A percentile compares a stretch with the other conserved stretches of the same genome.
Evolutionary conservation across 768 basidiomycete genomes (phyloP).

Genomic region (Coprinellus micaceus): DNA sequence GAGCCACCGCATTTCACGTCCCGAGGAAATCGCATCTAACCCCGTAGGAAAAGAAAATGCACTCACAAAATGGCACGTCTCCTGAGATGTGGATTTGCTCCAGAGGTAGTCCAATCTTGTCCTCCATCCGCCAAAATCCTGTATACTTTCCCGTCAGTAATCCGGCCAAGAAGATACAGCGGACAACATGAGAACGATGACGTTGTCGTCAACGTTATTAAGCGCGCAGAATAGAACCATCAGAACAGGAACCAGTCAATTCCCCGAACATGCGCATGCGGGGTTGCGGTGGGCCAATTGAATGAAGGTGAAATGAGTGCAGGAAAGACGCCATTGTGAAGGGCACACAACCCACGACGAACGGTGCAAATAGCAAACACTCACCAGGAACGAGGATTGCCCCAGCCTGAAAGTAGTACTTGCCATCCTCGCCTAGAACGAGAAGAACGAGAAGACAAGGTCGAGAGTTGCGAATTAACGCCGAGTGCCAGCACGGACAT

Average conservation of each 20-base stretch:
- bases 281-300: neutral
- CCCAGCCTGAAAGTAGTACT: constrained; percentile 73
- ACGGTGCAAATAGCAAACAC: constrained; percentile 17
- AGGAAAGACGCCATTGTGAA: neutral
- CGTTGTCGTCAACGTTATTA: constrained; percentile 11
- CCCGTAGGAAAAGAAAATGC: constrained; percentile 2
- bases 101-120: constrained; percentile 70
- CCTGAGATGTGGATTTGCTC: constrained; percentile 72
- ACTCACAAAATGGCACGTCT: constrained; percentile 69
- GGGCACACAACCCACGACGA: neutral
- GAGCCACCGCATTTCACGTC: neutral
- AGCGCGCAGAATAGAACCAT: neutral
- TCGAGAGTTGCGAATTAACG: no score
- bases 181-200: constrained; percentile 2
- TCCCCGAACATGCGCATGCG: neutral
- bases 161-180: neutral
- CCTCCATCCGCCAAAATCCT: constrained; percentile 76
- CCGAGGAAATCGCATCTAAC: neutral
- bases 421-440: constrained; percentile 54
- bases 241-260: neutral
- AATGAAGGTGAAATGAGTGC: constrained; percentile 1
- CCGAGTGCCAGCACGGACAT: no score
- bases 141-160: neutral
- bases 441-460: neutral
- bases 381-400: constrained; percentile 62